Evolutionary conservation across 345 rosid species (phyloP).

Genomic region (Lepidium aucheri): DNA sequence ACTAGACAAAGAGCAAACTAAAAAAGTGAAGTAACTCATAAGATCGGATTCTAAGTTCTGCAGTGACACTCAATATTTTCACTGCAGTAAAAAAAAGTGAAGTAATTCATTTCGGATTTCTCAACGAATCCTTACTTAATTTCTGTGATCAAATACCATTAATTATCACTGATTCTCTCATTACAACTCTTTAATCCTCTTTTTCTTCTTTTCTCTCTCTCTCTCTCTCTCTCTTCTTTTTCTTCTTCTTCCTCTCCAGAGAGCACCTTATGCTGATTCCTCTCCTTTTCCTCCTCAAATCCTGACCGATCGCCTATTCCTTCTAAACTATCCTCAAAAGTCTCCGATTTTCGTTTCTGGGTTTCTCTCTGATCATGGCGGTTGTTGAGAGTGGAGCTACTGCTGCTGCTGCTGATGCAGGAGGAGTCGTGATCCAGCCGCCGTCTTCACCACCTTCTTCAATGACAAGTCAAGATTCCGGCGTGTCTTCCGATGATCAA

Average conservation of each 20-base stretch:
- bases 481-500: constrained; percentile 38
- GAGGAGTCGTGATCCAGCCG: constrained; percentile 28
- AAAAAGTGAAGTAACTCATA: background rate
- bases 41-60: background rate
- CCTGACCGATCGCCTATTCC: constrained; percentile 15
- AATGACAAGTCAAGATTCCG: constrained; percentile 35
- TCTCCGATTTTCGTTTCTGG: background rate
- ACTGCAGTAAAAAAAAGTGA: background rate
- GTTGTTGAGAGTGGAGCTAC: constrained; percentile 49
- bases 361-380: constrained; percentile 39
- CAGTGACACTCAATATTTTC: background rate
- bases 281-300: constrained; percentile 13
- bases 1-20: background rate
- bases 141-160: constrained; percentile 4
- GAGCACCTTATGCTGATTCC: constrained; percentile 31
- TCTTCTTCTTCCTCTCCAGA: background rate
- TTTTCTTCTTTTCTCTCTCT: background rate
- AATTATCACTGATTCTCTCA: constrained; percentile 6
- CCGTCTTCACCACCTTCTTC: constrained; percentile 26
- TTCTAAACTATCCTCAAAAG: background rate
- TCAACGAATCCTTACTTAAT: constrained; percentile 22
- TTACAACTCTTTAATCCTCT: background rate
- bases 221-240: background rate
- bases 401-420: constrained; percentile 13
- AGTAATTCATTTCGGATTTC: background rate